These are phyloP conservation scores for Secale cereale DNA, from an alignment of 176 grass and related monocot genomes.

Conservation along the genomic window DNA sequence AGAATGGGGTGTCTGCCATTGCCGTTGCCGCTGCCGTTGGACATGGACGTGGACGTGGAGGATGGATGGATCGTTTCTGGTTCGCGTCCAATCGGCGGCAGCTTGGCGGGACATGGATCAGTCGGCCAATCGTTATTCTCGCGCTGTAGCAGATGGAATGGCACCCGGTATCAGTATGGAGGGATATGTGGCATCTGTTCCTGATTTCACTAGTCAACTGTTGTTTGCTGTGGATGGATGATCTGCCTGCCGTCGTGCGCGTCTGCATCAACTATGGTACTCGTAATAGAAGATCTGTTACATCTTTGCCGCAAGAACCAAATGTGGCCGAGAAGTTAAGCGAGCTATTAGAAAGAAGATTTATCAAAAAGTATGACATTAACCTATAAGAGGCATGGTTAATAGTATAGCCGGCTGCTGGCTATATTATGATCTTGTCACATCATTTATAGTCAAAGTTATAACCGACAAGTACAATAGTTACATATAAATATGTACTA, in stretches of 20 bases:
- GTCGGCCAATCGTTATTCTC: not conserved
- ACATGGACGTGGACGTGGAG: not conserved
- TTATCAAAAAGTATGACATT: too few relatives aligned
- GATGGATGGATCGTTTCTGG: slow-evolving; percentile 4
- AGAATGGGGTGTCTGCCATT: slow-evolving; percentile 22
- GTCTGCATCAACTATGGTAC: not conserved
- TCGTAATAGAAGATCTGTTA: too few relatives aligned
- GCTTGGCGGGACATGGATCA: not conserved
- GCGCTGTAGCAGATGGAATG: not conserved
- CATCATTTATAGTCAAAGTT: too few relatives aligned
- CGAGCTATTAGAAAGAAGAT: too few relatives aligned
- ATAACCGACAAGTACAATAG: too few relatives aligned
- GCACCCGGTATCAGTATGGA: not conserved
- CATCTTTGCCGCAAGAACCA: too few relatives aligned
- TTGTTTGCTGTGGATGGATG: not conserved
- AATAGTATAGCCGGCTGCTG: too few relatives aligned
- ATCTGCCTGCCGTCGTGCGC: not conserved
- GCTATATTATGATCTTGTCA: too few relatives aligned
- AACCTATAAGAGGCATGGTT: too few relatives aligned
- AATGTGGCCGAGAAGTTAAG: too few relatives aligned
- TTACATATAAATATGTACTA: too few relatives aligned
- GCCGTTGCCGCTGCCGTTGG: not conserved
- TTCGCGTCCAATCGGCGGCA: slow-evolving; percentile 34
- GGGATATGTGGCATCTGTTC: not conserved
- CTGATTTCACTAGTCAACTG: slow-evolving; percentile 13